These are phyloP conservation scores for Intubia oerlemansii DNA, from an alignment of 2,329 filamentous ascomycete genomes.

Conservation along the genomic window DNA sequence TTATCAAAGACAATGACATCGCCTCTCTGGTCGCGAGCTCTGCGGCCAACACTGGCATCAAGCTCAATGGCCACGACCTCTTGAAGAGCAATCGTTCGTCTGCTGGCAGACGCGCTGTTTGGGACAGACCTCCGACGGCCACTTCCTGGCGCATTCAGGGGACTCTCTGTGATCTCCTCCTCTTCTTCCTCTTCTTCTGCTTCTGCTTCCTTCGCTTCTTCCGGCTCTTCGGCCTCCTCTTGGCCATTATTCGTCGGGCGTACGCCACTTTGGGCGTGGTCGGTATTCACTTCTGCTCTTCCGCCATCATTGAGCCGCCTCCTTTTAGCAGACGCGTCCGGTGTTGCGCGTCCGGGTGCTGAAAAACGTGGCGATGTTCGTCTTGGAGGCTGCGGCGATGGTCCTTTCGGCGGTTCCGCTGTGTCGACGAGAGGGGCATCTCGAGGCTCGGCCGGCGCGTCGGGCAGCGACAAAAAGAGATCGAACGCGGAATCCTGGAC, in stretches of 20 bases:
- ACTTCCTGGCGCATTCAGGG: constrained; percentile 31
- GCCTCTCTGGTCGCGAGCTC: too few relatives aligned
- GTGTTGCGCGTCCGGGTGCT: constrained; percentile 13
- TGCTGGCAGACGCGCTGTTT: constrained; percentile 14
- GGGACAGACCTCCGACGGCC: constrained; percentile 23
- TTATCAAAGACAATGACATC: too few relatives aligned
- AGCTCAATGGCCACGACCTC: constrained; percentile 12
- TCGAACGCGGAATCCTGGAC: constrained; percentile 39
- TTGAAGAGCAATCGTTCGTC: constrained; percentile 17
- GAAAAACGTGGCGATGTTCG: constrained; percentile 3
- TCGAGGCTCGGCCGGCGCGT: too few relatives aligned
- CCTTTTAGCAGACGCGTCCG: constrained; percentile 27
- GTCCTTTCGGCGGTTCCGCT: background rate
- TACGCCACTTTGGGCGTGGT: too few relatives aligned
- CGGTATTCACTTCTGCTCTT: background rate
- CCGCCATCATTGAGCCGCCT: constrained; percentile 14
- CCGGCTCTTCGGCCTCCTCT: too few relatives aligned
- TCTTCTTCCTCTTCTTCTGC: constrained; percentile 1
- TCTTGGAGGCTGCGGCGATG: background rate
- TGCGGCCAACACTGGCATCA: too few relatives aligned
- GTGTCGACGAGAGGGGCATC: too few relatives aligned
- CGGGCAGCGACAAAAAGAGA: constrained; percentile 19
- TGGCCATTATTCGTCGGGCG: too few relatives aligned
- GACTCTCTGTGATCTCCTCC: constrained; percentile 31
- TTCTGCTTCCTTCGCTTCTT: background rate